Evolutionary conservation across 2,329 filamentous ascomycete species (phyloP), one percentile per base, ranked within the genome.

Genomic region (Curvularia verruculosa): DNA sequence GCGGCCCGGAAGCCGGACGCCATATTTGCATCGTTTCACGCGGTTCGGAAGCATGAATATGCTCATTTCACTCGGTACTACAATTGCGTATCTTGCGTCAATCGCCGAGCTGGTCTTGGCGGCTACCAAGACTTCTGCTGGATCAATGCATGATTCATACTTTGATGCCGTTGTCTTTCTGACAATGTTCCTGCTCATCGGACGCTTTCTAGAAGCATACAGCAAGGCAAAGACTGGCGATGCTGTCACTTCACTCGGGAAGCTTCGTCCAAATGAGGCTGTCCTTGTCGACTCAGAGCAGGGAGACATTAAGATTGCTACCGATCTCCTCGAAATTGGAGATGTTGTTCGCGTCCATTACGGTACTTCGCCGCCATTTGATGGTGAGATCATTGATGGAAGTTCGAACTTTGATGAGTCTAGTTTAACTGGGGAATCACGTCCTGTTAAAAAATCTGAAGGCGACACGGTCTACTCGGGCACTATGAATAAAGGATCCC

Each of bases 31-130:
- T 65, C 83, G 93, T 13, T 93, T 97, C 70, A 92, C 92, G 74
- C 87, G 90, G n/a, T 97, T 97, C 69, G 93, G 93, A 8, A 96
- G 92, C 79, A 97, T 97, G 93, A 96, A 96, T 72, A 89, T 96
- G 80, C 84, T 97, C 58, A 93, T 97, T 77, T 95, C 90, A 7
- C 83, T 96, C 2, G 93, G 92, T 5, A 96, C 93, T 0, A 89
- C 87, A 2, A 91, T 97, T 58, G 93, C 93, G 1, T 96, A 96
- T 73, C 80, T 96, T 60, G 88, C 91, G 0, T 96, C 92, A 0
- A 79, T 96, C 23, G 89, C 87, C 15, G 87, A 96, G 62, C 83
- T 97, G 49, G 85, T 87, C 6, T 85, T 87, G 3, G 84, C 81
- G 4, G 81, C 80, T 52, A 76, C 78, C 3, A 76, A 75, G 29